phyloP scores from a whole-genome alignment of 805 yeast species.

The Maudiozyma pseudohumilis region DNA sequence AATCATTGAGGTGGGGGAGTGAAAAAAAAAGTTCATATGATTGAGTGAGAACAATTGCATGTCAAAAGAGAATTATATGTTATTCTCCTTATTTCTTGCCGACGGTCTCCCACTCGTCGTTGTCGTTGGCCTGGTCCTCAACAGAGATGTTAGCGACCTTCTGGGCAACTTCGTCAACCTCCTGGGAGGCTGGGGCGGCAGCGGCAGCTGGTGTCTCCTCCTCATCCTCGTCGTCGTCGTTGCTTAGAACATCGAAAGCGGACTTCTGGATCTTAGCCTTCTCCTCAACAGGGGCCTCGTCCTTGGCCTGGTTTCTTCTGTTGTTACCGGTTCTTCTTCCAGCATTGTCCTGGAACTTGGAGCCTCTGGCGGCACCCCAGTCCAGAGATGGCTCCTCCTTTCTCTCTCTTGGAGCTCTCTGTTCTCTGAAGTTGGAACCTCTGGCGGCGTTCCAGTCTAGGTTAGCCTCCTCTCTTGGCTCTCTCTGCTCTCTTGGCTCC shows the following conservation, averaged over 20 bases:
- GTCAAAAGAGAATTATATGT: not conserved
- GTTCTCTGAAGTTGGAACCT: constrained; percentile 31
- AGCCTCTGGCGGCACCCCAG: constrained; percentile 35
- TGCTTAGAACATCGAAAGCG: constrained; percentile 40
- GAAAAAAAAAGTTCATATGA: too few species aligned
- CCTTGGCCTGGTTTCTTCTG: constrained; percentile 6
- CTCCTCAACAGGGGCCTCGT: constrained; percentile 22
- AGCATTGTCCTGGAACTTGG: constrained; percentile 20
- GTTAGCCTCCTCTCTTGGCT: constrained; percentile 34
- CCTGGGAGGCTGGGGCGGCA: constrained; percentile 11
- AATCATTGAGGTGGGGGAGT: too few species aligned
- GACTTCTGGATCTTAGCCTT: constrained; percentile 35
- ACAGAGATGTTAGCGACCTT: constrained; percentile 33
- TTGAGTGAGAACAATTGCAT: too few species aligned
- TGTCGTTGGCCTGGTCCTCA: constrained; percentile 20
- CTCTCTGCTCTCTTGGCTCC: constrained; percentile 28
- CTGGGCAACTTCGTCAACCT: constrained; percentile 28
- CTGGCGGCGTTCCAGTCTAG: constrained; percentile 46
- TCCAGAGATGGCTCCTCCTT: constrained; percentile 35
- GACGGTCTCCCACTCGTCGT: constrained; percentile 40
- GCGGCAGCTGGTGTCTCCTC: constrained; percentile 19
- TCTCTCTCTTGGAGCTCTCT: constrained; percentile 26
- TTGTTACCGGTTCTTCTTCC: constrained; percentile 6
- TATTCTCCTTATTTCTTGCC: constrained; percentile 29
- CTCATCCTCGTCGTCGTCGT: constrained; percentile 44